These are phyloP conservation scores for Candida tropicalis DNA, from an alignment of 1,139 yeast species.

Conservation along the genomic window DNA sequence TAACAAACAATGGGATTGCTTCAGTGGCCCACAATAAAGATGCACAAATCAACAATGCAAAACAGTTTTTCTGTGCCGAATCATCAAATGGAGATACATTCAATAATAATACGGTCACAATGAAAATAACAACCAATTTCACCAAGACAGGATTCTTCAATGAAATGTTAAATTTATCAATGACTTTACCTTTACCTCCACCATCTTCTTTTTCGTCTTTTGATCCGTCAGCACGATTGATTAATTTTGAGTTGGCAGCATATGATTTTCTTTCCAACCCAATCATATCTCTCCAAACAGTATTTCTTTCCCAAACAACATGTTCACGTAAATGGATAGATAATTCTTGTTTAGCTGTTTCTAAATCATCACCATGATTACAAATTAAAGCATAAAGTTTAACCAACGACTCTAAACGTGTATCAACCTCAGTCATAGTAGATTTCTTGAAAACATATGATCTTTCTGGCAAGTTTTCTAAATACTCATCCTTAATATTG, in stretches of 20 bases:
- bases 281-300: conserved; percentile 81
- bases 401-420: conserved; percentile 37
- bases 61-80: conserved; percentile 61
- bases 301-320: conserved; percentile 75
- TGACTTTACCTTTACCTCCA: conserved; percentile 14
- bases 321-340: conserved; percentile 68
- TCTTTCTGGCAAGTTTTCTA: conserved; percentile 31
- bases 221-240: conserved; percentile 17
- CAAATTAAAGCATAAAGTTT: conserved; percentile 46
- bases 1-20: conserved; percentile 68
- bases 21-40: conserved; percentile 76
- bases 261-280: conserved; percentile 72
- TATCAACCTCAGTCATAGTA: conserved; percentile 50
- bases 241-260: conserved; percentile 37
- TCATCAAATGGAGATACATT: conserved; percentile 62
- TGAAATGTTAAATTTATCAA: conserved; percentile 38
- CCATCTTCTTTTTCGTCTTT: conserved; percentile 20
- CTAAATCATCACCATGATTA: conserved; percentile 43
- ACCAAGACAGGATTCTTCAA: conserved; percentile 44
- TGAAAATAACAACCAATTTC: conserved; percentile 47
- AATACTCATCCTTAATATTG: conserved; percentile 39
- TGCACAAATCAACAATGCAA: conserved; percentile 69
- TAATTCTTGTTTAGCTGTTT: conserved; percentile 49
- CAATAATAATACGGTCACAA: conserved; percentile 49
- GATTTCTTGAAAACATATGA: conserved; percentile 38